Conservation (phyloP, 2,329 filamentous ascomycete genomes). For the Penicillium hordei region DNA sequence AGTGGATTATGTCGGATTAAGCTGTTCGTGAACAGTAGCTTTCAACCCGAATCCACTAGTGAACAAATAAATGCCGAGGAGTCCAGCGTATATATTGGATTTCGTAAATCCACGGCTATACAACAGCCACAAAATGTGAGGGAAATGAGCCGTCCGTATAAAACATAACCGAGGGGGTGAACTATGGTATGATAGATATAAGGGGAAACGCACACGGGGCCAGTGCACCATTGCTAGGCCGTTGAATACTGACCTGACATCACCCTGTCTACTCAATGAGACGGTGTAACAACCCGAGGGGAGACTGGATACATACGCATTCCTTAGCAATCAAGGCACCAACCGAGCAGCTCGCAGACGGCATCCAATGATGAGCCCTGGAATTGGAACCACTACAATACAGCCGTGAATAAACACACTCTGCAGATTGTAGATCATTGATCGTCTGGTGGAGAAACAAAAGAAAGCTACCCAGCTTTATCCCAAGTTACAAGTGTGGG, state of each 20-base stretch:
- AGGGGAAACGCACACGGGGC: background rate
- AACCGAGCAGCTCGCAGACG: background rate
- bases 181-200: constrained; percentile 25
- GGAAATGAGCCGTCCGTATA: background rate
- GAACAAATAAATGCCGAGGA: background rate
- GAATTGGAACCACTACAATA: background rate
- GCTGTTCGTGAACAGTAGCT: background rate
- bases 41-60: background rate
- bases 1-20: background rate
- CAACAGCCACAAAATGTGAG: background rate
- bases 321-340: constrained; percentile 13
- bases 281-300: constrained; percentile 7
- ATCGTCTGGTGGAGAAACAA: background rate
- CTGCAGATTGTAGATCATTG: background rate
- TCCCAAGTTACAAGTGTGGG: background rate
- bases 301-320: constrained; percentile 1
- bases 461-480: background rate
- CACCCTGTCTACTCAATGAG: constrained; percentile 4
- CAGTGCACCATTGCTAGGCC: constrained; percentile 1
- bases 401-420: background rate
- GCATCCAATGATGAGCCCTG: background rate
- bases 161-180: background rate
- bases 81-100: background rate
- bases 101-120: background rate
- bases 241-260: background rate